These are phyloP conservation scores for Pichia sp. DNA, from an alignment of 1,139 yeast species.

Conservation along the genomic window DNA sequence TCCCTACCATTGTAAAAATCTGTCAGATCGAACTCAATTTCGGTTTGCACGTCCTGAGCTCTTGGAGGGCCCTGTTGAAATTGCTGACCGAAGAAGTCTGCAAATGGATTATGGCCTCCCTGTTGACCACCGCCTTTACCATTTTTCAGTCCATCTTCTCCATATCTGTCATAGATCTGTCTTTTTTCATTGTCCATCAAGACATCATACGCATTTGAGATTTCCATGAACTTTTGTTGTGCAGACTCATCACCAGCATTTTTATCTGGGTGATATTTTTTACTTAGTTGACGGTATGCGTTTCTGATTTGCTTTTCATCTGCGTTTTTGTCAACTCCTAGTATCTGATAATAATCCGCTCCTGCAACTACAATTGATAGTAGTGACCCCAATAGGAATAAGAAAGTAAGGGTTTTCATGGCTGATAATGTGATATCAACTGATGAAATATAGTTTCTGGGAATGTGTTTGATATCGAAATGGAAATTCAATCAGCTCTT, in stretches of 20 bases:
- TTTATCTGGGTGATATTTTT: slow-evolving; percentile 93
- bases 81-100: slow-evolving; percentile 18
- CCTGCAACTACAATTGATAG: slow-evolving; percentile 14
- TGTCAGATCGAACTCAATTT: slow-evolving; percentile 50
- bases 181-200: slow-evolving; percentile 72
- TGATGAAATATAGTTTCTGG: too few relatives aligned
- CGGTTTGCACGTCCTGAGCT: slow-evolving; percentile 64
- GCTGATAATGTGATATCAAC: not conserved
- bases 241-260: slow-evolving; percentile 78
- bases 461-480: too few relatives aligned
- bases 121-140: slow-evolving; percentile 33
- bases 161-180: slow-evolving; percentile 68
- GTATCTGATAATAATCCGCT: slow-evolving; percentile 33
- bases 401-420: not conserved
- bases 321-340: slow-evolving; percentile 70
- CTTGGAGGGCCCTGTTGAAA: slow-evolving; percentile 34
- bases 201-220: slow-evolving; percentile 92
- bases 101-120: slow-evolving; percentile 38
- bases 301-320: slow-evolving; percentile 77
- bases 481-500: too few relatives aligned
- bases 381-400: not conserved
- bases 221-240: slow-evolving; percentile 78
- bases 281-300: slow-evolving; percentile 79
- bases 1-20: slow-evolving; percentile 70
- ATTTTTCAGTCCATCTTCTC: slow-evolving; percentile 71